These are phyloP conservation scores for Pelargonium nanum DNA, from an alignment of 345 rosid species.

Conservation along the genomic window DNA sequence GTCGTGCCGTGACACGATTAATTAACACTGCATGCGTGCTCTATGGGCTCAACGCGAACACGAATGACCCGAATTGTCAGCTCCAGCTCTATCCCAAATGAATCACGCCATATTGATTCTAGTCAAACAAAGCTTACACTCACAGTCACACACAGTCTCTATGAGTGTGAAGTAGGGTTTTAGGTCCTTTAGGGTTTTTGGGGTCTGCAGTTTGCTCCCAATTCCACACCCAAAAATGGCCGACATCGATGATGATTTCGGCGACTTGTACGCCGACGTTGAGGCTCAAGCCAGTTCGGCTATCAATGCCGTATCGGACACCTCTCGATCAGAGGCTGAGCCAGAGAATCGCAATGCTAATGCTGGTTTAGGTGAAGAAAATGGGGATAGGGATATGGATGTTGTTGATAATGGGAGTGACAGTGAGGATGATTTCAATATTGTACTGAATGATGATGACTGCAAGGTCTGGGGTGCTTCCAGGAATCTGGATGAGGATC, in stretches of 20 bases:
- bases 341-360: slow-evolving; percentile 1
- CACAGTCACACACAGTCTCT: too few species aligned
- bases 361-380: slow-evolving; percentile 8
- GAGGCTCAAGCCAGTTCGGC: slow-evolving; percentile 27
- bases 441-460: slow-evolving; percentile 54
- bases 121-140: too few species aligned
- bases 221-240: too few species aligned
- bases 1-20: too few species aligned
- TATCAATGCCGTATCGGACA: slow-evolving; percentile 9
- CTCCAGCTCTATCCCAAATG: too few species aligned
- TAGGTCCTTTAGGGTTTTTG: too few species aligned
- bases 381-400: slow-evolving; percentile 3
- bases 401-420: slow-evolving; percentile 31
- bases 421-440: slow-evolving; percentile 59
- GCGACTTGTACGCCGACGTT: slow-evolving; percentile 46
- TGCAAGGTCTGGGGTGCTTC: slow-evolving; percentile 15
- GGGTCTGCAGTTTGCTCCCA: too few species aligned
- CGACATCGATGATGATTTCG: slow-evolving; percentile 46
- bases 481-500: slow-evolving; percentile 9
- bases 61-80: too few species aligned
- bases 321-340: slow-evolving; percentile 14
- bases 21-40: too few species aligned
- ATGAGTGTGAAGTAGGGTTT: too few species aligned
- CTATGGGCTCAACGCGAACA: too few species aligned
- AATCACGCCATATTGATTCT: too few species aligned